These are phyloP conservation scores for Epichloe glyceriae DNA, from an alignment of 2,329 filamentous ascomycete genomes.

Conservation along the genomic window DNA sequence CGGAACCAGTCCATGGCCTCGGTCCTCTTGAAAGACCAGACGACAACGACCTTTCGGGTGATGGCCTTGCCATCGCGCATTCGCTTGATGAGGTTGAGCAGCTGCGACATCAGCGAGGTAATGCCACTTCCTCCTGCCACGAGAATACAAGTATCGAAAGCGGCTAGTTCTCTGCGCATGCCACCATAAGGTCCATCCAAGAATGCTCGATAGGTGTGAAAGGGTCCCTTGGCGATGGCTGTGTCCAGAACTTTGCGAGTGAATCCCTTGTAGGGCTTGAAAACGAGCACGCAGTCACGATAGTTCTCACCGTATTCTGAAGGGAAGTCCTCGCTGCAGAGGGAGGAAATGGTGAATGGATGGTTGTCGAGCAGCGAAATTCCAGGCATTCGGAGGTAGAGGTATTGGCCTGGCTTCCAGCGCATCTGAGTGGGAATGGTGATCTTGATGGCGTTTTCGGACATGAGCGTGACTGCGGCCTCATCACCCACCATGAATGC, in stretches of 20 bases:
- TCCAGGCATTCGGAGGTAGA: slow-evolving; percentile 87
- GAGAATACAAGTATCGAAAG: slow-evolving; percentile 86
- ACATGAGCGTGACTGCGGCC: slow-evolving; percentile 75
- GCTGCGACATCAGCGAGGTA: slow-evolving; percentile 81
- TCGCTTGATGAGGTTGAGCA: slow-evolving; percentile 87
- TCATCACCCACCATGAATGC: slow-evolving; percentile 85
- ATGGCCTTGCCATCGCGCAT: slow-evolving; percentile 93
- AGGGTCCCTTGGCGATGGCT: slow-evolving; percentile 72
- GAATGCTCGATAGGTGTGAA: slow-evolving; percentile 85
- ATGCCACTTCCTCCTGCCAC: slow-evolving; percentile 92
- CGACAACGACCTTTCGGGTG: slow-evolving; percentile 76
- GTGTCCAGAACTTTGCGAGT: slow-evolving; percentile 75
- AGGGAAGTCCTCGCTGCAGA: slow-evolving; percentile 87
- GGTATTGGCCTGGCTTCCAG: slow-evolving; percentile 89
- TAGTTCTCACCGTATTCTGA: slow-evolving; percentile 83
- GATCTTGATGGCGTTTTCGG: slow-evolving; percentile 89
- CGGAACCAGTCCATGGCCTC: slow-evolving; percentile 98
- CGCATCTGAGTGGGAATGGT: slow-evolving; percentile 87
- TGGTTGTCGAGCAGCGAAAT: slow-evolving; percentile 88
- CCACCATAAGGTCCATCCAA: slow-evolving; percentile 91
- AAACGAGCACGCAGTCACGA: slow-evolving; percentile 79
- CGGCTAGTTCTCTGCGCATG: slow-evolving; percentile 78
- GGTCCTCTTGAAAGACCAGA: slow-evolving; percentile 86
- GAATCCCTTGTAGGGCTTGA: slow-evolving; percentile 84
- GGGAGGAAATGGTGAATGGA: slow-evolving; percentile 85